Evolutionary conservation across 148 eudicot species (phyloP), one percentile per base, ranked within the genome.

Genomic region (Rhododendron williamsianum): DNA sequence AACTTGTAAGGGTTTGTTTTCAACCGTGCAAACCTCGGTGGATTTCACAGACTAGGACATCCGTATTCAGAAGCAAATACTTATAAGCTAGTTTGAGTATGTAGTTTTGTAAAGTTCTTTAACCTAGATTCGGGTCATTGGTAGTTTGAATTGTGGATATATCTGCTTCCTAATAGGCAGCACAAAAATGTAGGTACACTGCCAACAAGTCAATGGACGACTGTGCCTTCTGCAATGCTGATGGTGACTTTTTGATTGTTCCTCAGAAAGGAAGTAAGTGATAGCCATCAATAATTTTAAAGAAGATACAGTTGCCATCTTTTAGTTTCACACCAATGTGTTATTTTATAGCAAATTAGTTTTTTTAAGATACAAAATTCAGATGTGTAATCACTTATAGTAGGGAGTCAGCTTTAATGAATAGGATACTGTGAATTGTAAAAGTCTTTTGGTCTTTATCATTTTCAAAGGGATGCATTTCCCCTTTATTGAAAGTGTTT

Each of bases 231-330:
- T 97, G 99, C 92, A 97, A 92, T 90, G 99, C 99, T 76, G 98
- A 97, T 91, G 99, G 99, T 56, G 99, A 97, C 90, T 97, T 95
- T 88, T 87, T 97, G 89, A 90, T 97, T 87, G 99, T 97, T 86
- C 99, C 98, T 89, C 99, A 97, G 86, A 74, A 90, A 89, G 99
- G 98, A 91, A 93, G 99, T 97, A 91, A 87, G 96, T 90, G 71
- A 38, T 25, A 35, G 13, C 15, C 63, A 58, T 58, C 76, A 76
- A 16, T 82, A 18, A 41, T 51, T 56, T 12, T 7, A 43, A 16
- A 30, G 25, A 9, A 30, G 46, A n/a, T 58, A 12, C 6, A 2
- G 46, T 65, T 80, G 27, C 52, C 38, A 12, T 80, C 35, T 80
- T 80, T 77, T 23, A 7, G 33, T 58, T 30, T 60, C 38, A n/a